A percentile compares a stretch with the other conserved stretches of the same genome.
Evolutionary conservation across 2,329 filamentous ascomycete species (phyloP).

Genomic region (Periconia digitata): DNA sequence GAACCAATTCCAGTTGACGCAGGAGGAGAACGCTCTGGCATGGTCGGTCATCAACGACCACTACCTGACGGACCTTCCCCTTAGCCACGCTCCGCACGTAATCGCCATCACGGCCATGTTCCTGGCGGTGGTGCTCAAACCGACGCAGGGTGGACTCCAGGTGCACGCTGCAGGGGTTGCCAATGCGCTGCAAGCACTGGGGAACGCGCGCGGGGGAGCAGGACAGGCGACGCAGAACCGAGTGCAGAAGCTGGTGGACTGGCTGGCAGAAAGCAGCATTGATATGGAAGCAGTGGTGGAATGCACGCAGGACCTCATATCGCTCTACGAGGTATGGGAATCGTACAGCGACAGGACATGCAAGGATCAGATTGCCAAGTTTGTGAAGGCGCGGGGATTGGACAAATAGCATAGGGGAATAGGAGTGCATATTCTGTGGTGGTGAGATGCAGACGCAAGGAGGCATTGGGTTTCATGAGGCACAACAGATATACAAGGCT

Average conservation of each 20-base stretch:
- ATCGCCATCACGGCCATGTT: conserved; percentile 86
- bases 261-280: conserved; percentile 83
- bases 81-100: conserved; percentile 82
- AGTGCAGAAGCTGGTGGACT: conserved; percentile 70
- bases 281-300: conserved; percentile 85
- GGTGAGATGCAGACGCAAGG: neutral
- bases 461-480: neutral
- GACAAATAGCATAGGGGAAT: conserved; percentile 50
- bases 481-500: neutral
- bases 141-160: conserved; percentile 56
- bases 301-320: conserved; percentile 88
- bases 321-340: conserved; percentile 79
- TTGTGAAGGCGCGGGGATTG: conserved; percentile 61
- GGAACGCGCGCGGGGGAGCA: conserved; percentile 31
- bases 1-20: conserved; percentile 67
- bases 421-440: neutral
- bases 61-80: conserved; percentile 87
- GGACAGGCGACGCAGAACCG: conserved; percentile 50
- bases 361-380: conserved; percentile 64
- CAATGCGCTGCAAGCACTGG: conserved; percentile 40
- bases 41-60: conserved; percentile 88
- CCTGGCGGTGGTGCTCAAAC: conserved; percentile 78
- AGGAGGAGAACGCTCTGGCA: conserved; percentile 76
- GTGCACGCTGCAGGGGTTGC: conserved; percentile 45
- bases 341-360: conserved; percentile 65